Percentiles rank a stretch among this genome's conserved stretches.
These are phyloP conservation scores for Tothia fuscella DNA, from an alignment of 2,329 filamentous ascomycete species.

Conservation along the genomic window DNA sequence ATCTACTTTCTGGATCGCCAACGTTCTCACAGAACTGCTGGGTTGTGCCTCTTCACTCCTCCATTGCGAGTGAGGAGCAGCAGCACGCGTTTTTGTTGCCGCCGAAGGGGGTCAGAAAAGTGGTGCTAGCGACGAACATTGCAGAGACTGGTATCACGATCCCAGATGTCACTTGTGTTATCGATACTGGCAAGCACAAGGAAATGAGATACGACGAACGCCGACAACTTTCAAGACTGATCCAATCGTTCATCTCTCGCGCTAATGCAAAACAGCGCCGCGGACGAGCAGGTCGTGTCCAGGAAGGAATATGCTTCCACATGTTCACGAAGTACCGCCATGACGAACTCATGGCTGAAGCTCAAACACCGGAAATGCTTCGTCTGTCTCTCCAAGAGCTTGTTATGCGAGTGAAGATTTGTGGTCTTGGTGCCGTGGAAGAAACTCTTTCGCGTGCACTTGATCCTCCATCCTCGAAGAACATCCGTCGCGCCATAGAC, in stretches of 20 bases:
- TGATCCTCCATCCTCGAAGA: slow-evolving; percentile 81
- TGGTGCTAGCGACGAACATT: slow-evolving; percentile 95
- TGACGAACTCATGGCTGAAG: slow-evolving; percentile 71
- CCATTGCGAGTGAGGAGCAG: slow-evolving; percentile 91
- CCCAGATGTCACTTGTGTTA: slow-evolving; percentile 91
- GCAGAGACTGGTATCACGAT: slow-evolving; percentile 98
- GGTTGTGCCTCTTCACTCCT: slow-evolving; percentile 83
- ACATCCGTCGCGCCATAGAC: slow-evolving; percentile 85
- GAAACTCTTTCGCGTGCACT: slow-evolving; percentile 77
- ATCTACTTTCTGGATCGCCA: slow-evolving; percentile 66
- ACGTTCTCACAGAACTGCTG: slow-evolving; percentile 69
- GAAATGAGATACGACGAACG: slow-evolving; percentile 96
- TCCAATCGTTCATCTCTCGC: slow-evolving; percentile 89
- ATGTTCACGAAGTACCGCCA: slow-evolving; percentile 85
- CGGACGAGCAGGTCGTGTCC: slow-evolving; percentile 88
- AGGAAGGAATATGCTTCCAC: slow-evolving; percentile 90
- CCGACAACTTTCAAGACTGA: slow-evolving; percentile 75
- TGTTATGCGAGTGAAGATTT: slow-evolving; percentile 93
- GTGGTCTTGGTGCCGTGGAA: slow-evolving; percentile 87
- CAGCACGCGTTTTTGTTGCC: slow-evolving; percentile 85
- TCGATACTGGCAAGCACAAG: slow-evolving; percentile 93
- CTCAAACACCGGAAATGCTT: slow-evolving; percentile 94
- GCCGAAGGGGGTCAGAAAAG: slow-evolving; percentile 71
- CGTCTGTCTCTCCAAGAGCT: slow-evolving; percentile 88
- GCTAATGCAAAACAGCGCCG: slow-evolving; percentile 93